Evolutionary conservation across 2,329 filamentous ascomycete species (phyloP), one percentile per base, ranked within the genome.

Genomic region (Shiraia bambusicola): DNA sequence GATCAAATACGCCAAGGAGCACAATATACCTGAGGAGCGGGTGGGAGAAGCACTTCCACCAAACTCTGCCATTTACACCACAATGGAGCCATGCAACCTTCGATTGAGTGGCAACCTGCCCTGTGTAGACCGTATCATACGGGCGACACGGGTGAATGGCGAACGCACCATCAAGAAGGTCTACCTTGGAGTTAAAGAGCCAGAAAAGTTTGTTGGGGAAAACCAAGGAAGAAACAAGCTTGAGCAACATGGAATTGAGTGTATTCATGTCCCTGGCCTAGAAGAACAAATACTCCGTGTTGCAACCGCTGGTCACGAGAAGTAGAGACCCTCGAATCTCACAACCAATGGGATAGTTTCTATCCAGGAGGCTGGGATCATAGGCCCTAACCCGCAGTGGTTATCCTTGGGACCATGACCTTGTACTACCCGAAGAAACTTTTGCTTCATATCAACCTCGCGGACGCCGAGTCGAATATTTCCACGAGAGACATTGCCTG

Each of bases 181-280:
- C 4, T 94, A 92, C 55, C 83, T 94, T 19, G 93, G 93, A 0
- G 87, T 95, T 0, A 78, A 84, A 55, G 93, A 98, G 71, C 93
- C 93, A 0, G 86, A 87, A 58, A 95, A 82, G 24, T 98, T 97
- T 70, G 88, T 97, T 13, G 83, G 82, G 5, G 78, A 86, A 45
- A 97, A 95, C 52, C 79, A 84, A 43, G 90, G 90, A 6, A 82
- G 83, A 56, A 73, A 69, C 54, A 84, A 80, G 63, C 73, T 98
- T 41, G 78, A 84, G 55, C 79, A 80, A 32, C 83, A 82, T 4
- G 90, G 89, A 0, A 80, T 98, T 37, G 69, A 81, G 31, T 88
- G 92, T 50, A 71, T 87, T 29, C 81, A 86, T 65, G 79, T 96
- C 3, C 56, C 74, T 13, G 92, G 90, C 0, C 64, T 96, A 39